Evolutionary conservation across 164 flowering plant genomes (phyloP), one percentile per base, ranked within the genome.

Genomic region (Chimonanthus praecox): DNA sequence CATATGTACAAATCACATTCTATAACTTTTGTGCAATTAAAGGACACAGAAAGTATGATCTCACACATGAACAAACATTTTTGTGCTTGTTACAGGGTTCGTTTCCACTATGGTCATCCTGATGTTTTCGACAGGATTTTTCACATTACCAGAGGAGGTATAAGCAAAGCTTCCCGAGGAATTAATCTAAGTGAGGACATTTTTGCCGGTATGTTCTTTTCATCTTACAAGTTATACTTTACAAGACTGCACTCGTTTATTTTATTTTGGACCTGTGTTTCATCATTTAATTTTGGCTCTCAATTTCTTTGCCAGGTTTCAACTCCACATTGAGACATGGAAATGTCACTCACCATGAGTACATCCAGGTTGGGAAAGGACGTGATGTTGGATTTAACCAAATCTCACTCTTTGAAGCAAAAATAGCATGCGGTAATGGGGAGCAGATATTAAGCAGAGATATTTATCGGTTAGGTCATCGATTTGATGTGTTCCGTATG

Each of bases 31-130:
- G 44, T 33, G 5, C 69, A 9, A 15, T 44, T 45, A 7, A 46
- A 44, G 49, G 18, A 46, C 16, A 66, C 47, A 11, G 45, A 48
- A 33, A 66, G 45, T 45, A 68, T 68, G 3, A 15, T 15, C 43
- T 68, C 33, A 48, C 50, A 16, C 15, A 48, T 7, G 46, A 54
- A 47, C 46, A 43, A 64, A 10, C 47, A n/a, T 68, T 61, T n/a
- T 4, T 71, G 6, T 21, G 72, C 77, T 74, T 81, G 73, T 72
- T 80, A 18, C 75, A 96, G 99, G 95, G 91, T 94, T 66, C 89
- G 98, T 2, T 96, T 94, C 85, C 99, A 96, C 71, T 96, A 96
- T 82, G 99, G 99, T 67, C 99, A 96, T 87, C 99, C 98, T 43
- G 99, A 96, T 79, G 97, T 96, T 13, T 96, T 96, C 76, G 98